Base-by-base conservation (phyloP, 257 asterid species). In the Dorcoceras hygrometricum region DNA sequence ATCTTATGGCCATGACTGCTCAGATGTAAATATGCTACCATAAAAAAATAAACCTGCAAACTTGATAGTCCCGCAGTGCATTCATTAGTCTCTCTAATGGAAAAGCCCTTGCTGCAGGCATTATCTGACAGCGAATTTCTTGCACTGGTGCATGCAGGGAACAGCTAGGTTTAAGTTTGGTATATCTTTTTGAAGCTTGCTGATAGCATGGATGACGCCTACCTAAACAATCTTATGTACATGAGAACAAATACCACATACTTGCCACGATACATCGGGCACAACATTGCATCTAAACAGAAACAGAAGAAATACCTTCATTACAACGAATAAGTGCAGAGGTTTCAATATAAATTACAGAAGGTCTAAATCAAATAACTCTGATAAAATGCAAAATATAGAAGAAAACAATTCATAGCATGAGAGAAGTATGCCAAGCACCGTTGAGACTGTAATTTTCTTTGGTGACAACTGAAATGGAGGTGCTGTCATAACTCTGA, bases 101-200 rank as follows among this genome's bases (percentile, higher is more conserved):
- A 76, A 94, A 94, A 10, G 97, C 99, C 55, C 96, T 80, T 36
- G 99, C 99, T 22, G 99, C 97, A 55, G 99, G 99, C 99, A 90
- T 94, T 79, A 94, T 94, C 79, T 81, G 95, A 76, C 99, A 94
- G 26, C 99, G 99, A 62, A 94, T 85, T 4, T 87, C 96, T 80
- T 94, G 99, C 56, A 85, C 84, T 8, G 99, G 99, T 63, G 99
- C 97, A 63, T 94, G 99, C 63, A 94, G 83, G 18, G 99, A 94
- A 94, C 97, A 4, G 99, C 99, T 67, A 94, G 80, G 77, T 94
- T 94, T 70, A 85, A 22, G 78, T 79, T 87, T 23, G 99, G 99
- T 46, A 94, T 0, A 74, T 94, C 99, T 55, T 46, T 70, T 23
- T 94, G 95, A 75, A 94, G 87, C 84, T 90, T 94, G 70, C 65